Evolutionary conservation across 768 basidiomycete species (phyloP), one percentile per base, ranked within the genome.

Genomic region (Amanita pallidorosea): DNA sequence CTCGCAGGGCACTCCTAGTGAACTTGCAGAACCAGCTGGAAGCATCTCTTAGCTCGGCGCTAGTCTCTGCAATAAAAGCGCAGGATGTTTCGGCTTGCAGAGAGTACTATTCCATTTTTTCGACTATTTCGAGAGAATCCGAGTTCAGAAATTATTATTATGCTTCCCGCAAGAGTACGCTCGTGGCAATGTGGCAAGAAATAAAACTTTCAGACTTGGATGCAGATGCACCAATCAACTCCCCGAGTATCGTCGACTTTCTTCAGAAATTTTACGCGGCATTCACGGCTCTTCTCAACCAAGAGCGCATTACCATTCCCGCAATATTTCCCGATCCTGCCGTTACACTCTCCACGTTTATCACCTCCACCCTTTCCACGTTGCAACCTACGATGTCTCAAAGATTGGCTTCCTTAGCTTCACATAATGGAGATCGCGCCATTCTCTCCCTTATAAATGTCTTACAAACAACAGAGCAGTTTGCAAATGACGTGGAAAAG

Each of bases 131-230:
- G 58, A 76, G 95, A 46, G 92, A 93, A 64, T 75, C 80, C 2
- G 96, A 98, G 63, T 99, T 95, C 64, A 76, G 88, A 53, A 87
- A 86, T 60, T 97, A 96, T 63, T 99, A 97, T 69, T 89, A 91
- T 65, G 88, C 88, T 11, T 85, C 89, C 8, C 74, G 90, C 25
- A 73, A 91, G 51, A 72, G 76, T 12, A 57, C 70, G 13, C 64
- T 95, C 12, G 71, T 89, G 37, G 67, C 78, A 13, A 58, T 74
- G 52, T 98, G 95, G 95, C 75, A 80, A 56, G 68, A 69, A 23
- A 77, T 76, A 1, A 60, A 62, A 0, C 66, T 93, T 31, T 59
- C 64, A 1, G 82, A 85, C 55, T 74, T 72, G 45, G 74, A 73
- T n/a, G 53, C 63, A n/a, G 57, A 61, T 11, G 50, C 62, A 7